Base-by-base conservation (phyloP, 768 basidiomycete genomes). In the Phallus indusiatus region DNA sequence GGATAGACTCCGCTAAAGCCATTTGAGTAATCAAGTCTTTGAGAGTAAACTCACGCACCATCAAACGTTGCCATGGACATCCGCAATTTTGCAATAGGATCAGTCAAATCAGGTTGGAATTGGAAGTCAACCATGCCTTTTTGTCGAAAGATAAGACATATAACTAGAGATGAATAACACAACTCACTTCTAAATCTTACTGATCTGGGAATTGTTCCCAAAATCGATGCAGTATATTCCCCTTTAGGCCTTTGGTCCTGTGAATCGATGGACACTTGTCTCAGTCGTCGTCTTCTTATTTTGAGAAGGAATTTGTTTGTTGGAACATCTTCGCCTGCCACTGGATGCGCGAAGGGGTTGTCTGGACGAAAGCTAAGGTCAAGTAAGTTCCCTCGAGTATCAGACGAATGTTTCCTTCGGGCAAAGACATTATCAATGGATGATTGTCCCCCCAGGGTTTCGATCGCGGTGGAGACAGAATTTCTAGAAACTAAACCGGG, bases 71-170 rank as follows among this genome's bases (percentile, higher is more conserved):
- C 80, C 82, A 97, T 86, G 0, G 90, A 81, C 12, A 76, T 64
- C 4, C 90, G 83, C 56, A 98, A 72, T 59, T 82, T 74, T 1
- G 84, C 70, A 3, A 91, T 73, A 2, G 86, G 84, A 66, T 95
- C 92, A 14, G 81, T 70, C 68, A 77, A 73, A 59, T 87, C 77
- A 1, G 91, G 91, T 61, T 85, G 80, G 70, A 84, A 96, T 70
- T 96, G 94, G 68, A 84, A 96, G 70, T 98, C 95, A 42, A 85
- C 90, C 89, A 97, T 92, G 59, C 85, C 95, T 97, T 59, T 4
- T n/a, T 34, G n/a, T 56, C 17, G 36, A 35, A 28, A 8, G 17
- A 22, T 16, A 48, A 34, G 24, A 35, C 35, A 22, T 47, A 36
- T 14, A 48, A 46, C 1, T 47, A 22, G 35, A 52, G 18, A 54